phyloP scores from a whole-genome alignment of 2,329 filamentous ascomycete species.

The Pseudomassariella vexata region DNA sequence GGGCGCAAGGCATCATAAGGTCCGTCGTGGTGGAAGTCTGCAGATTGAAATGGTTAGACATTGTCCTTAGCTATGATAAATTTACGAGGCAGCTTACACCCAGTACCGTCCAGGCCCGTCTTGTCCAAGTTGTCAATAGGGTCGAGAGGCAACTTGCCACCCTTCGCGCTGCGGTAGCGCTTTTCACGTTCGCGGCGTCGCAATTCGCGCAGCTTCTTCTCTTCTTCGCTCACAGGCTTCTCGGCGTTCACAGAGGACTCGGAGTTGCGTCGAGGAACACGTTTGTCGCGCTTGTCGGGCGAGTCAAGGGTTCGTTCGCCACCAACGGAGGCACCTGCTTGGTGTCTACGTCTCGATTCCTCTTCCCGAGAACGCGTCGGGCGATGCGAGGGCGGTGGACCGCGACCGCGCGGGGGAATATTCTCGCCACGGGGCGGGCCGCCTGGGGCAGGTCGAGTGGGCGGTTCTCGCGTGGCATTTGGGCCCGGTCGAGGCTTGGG shows the following conservation, averaged over 20 bases:
- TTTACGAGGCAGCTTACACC: constrained; percentile 54
- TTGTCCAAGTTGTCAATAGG: constrained; percentile 96
- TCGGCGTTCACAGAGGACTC: constrained; percentile 66
- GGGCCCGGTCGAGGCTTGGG: constrained; percentile 23
- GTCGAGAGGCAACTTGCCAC: constrained; percentile 58
- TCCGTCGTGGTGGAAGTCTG: constrained; percentile 95
- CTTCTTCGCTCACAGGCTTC: constrained; percentile 54
- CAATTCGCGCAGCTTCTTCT: constrained; percentile 43
- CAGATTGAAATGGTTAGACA: constrained; percentile 9
- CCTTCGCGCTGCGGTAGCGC: constrained; percentile 47
- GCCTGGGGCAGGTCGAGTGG: constrained; percentile 32
- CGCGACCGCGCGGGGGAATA: constrained; percentile 38
- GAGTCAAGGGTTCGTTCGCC: constrained; percentile 30
- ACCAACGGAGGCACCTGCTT: constrained; percentile 21
- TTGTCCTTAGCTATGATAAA: neutral
- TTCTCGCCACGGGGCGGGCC: constrained; percentile 41
- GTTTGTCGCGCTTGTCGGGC: constrained; percentile 33
- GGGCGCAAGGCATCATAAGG: constrained; percentile 96
- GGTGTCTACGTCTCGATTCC: constrained; percentile 42
- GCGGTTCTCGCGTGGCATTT: constrained; percentile 23
- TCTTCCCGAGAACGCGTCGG: constrained; percentile 64
- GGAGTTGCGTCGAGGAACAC: constrained; percentile 66
- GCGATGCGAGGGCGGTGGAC: constrained; percentile 45
- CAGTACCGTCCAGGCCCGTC: constrained; percentile 90
- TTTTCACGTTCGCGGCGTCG: constrained; percentile 47